These are phyloP conservation scores for Dillenia suffruticosa DNA, from an alignment of 164 flowering plant species.

Conservation along the genomic window DNA sequence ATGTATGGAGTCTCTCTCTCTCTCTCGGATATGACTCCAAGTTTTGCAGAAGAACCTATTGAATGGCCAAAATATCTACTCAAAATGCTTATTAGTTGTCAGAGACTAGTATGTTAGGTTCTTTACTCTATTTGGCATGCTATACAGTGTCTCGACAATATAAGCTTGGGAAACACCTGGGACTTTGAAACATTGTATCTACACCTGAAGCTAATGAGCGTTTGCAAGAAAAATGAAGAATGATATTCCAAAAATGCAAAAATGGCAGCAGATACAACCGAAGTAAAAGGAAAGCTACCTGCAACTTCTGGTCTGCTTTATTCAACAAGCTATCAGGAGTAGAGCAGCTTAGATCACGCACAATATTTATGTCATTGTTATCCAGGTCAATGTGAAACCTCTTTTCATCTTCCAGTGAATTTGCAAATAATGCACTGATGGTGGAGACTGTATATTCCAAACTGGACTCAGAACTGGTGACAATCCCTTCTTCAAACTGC, in stretches of 20 bases:
- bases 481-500: slow-evolving; percentile 5
- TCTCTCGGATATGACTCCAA: too few relatives aligned
- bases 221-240: background rate
- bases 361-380: slow-evolving; percentile 13
- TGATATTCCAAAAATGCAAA: background rate
- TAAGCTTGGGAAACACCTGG: too few relatives aligned
- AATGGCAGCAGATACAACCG: background rate
- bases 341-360: slow-evolving; percentile 15
- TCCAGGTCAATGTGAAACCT: slow-evolving; percentile 12
- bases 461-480: slow-evolving; percentile 5
- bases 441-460: slow-evolving; percentile 1
- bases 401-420: slow-evolving; percentile 7
- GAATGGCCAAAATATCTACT: too few relatives aligned
- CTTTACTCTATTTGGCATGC: too few relatives aligned
- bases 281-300: background rate
- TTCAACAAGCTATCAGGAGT: slow-evolving; percentile 5
- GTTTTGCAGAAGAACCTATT: too few relatives aligned
- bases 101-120: too few relatives aligned
- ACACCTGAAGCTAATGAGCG: background rate
- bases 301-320: background rate
- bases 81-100: too few relatives aligned
- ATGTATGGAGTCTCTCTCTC: too few relatives aligned
- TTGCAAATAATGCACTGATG: slow-evolving; percentile 2
- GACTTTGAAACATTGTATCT: too few relatives aligned
- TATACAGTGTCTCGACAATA: too few relatives aligned